Evolutionary conservation across 2,329 filamentous ascomycete species (phyloP).

Genomic region (Fusarium udum): DNA sequence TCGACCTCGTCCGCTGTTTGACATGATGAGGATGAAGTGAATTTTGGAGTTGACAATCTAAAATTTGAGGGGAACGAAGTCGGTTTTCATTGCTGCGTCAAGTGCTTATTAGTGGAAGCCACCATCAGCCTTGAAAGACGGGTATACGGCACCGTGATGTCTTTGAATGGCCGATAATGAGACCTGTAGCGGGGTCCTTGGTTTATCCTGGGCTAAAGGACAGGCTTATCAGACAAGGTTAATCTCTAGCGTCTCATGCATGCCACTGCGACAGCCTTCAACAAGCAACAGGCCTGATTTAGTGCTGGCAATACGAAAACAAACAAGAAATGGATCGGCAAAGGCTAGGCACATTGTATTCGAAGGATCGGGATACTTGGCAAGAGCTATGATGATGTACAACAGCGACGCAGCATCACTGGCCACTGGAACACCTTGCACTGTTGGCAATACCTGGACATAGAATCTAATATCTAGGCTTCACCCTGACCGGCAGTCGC

Average conservation of each 20-base stretch:
- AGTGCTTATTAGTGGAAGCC: neutral
- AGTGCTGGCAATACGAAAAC: neutral
- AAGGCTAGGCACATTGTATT: neutral
- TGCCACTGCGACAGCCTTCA: neutral
- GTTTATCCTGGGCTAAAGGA: neutral
- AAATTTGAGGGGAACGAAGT: neutral
- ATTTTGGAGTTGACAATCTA: neutral
- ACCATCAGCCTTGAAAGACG: neutral
- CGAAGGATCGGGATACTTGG: neutral
- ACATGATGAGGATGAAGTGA: neutral
- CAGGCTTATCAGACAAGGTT: neutral
- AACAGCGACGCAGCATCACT: neutral
- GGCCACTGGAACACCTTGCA: too few species aligned
- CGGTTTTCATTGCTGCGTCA: neutral
- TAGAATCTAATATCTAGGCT: neutral
- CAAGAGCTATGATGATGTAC: neutral
- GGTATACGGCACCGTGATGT: slow-evolving; percentile 3
- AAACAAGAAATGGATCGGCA: neutral
- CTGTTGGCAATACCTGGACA: neutral
- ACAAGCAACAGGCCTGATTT: neutral
- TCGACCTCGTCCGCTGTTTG: neutral
- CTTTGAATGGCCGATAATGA: neutral
- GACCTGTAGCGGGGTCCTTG: neutral
- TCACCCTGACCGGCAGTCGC: neutral
- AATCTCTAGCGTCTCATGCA: neutral